Base-by-base conservation (phyloP, 2,329 filamentous ascomycete species). In the Penicillium thymicola region DNA sequence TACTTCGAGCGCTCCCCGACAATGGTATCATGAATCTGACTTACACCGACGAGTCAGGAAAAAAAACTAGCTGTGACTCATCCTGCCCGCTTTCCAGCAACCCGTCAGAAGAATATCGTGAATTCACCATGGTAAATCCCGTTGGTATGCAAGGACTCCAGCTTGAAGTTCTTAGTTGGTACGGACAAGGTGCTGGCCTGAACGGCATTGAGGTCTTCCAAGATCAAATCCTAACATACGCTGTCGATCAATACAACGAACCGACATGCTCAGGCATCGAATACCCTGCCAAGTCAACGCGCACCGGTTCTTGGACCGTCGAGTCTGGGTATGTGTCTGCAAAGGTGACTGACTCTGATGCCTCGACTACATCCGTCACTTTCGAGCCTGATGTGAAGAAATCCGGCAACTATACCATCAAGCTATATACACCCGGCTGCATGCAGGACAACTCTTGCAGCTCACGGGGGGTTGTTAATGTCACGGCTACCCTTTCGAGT, bases 11-110 rank as follows among this genome's bases (percentile, higher is more conserved):
- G 18, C 78, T 93, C 57, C 92, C 93, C 5, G 85, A 93, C 67
- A 87, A 89, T 60, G 94, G 94, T 51, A 97, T 99, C 71, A 90
- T 99, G 86, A 97, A 97, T 75, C 82, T 99, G 69, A 96, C 92
- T 37, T 97, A 94, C 66, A 86, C 87, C 61, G 91, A 97, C 68
- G 78, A 71, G 38, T 89, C 85, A 2, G 88, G 89, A 27, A 77
- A 83, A 49, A 87, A 87, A 54, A 76, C 79, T 30, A 86, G 83
- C 55, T 99, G 94, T 76, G 91, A 92, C 51, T 88, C 86, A 59
- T 82, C 85, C 67, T 99, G 94, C 67, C 90, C 92, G n/a, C 81
- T 99, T 46, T 91, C 89, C 60, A 80, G 86, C 68, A 85, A 90
- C 67, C 76, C 80, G 18, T 83, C 81, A 6, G 72, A 87, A 48